Base-by-base conservation (phyloP, 2,329 filamentous ascomycete genomes). In the Penicillium griseofulvum region DNA sequence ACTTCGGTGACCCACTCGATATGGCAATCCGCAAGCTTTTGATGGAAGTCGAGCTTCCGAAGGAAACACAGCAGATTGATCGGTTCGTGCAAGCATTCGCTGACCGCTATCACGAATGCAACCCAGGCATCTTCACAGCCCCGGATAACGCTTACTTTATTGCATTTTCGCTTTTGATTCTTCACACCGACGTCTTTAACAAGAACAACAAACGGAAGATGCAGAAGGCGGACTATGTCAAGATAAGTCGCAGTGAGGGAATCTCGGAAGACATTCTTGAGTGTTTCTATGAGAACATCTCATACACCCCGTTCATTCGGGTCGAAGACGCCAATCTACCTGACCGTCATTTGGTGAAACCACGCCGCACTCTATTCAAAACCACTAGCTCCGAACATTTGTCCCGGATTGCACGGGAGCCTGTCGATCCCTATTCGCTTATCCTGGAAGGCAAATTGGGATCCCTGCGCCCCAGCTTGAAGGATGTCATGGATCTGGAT, bases 181-280 rank as follows among this genome's bases (percentile, higher is more conserved):
- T 99, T 33, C 94, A 99, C 67, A 97, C 94, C 0, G 94, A 99
- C 70, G 90, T 96, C n/a, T 97, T 97, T 84, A 99, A 99, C 80
- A 96, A 96, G 76, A 99, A 97, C 78, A 97, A 97, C 78, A 97
- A 97, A 77, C 85, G 94, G 73, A 99, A 99, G 75, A 99, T 99
- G 94, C 91, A 96, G 69, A 95, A 96, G 70, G 78, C 83, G 0
- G 94, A 97, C 68, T 99, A 99, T 74, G 82, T 97, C 64, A 97
- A 95, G 74, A 97, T 97, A 71, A 95, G 92, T 0, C 87, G 86
- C 22, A 91, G 90, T 3, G 92, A 97, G 70, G 91, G 91, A 14
- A 89, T 97, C n/a, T 90, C 89, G 49, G 90, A 95, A 62, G 93
- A 97, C 62, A 89, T 97, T 39, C 80, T 97, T 14, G 91, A 91